Evolutionary conservation across 305 asterid genomes (phyloP).

Genomic region (Vinca major): DNA sequence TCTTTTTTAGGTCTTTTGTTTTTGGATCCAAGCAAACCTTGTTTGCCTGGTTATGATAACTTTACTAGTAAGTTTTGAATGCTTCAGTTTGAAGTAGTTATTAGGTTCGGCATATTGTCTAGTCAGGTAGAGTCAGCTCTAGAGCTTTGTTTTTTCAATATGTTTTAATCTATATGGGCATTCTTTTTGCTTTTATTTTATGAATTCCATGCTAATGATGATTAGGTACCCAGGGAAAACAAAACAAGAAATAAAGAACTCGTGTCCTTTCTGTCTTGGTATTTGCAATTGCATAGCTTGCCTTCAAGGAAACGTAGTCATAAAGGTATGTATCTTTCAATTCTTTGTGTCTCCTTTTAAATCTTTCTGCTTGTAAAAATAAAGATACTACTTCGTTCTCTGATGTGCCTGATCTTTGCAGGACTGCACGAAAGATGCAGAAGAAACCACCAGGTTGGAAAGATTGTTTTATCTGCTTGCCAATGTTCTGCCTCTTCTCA

Average conservation of each 20-base stretch:
- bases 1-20: not conserved
- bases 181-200: slow-evolving; percentile 5
- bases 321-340: slow-evolving; percentile 30
- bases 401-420: slow-evolving; percentile 12
- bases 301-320: slow-evolving; percentile 37
- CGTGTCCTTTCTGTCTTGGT: slow-evolving; percentile 65
- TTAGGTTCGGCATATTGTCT: not conserved
- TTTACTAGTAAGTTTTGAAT: not conserved
- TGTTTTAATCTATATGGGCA: not conserved
- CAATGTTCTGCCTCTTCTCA: slow-evolving; percentile 49
- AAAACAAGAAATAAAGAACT: slow-evolving; percentile 34
- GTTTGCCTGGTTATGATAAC: not conserved
- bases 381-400: not conserved
- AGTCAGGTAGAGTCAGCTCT: not conserved
- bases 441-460: slow-evolving; percentile 35
- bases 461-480: slow-evolving; percentile 42
- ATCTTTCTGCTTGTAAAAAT: not conserved
- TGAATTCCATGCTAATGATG: slow-evolving; percentile 15
- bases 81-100: slow-evolving; percentile 1
- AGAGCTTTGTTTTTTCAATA: not conserved
- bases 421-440: slow-evolving; percentile 32
- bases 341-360: slow-evolving; percentile 9
- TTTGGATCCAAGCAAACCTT: not conserved
- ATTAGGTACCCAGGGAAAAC: slow-evolving; percentile 62
- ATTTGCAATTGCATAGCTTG: slow-evolving; percentile 73